Evolutionary conservation across 2,329 filamentous ascomycete species (phyloP).

Genomic region (Zymoseptoria brevis): DNA sequence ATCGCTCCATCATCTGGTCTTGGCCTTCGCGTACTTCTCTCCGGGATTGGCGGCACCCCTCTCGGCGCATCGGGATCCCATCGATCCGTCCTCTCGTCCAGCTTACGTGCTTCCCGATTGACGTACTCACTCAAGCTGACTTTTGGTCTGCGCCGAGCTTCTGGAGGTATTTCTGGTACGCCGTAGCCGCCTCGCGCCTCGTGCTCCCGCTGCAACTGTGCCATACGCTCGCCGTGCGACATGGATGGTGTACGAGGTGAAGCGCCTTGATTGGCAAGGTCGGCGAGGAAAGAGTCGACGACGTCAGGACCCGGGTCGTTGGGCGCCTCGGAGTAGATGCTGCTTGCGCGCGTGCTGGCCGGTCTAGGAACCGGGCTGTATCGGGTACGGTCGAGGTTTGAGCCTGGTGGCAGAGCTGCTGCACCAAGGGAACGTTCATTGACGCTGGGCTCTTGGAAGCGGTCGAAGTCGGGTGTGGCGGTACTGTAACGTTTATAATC

Average conservation of each 20-base stretch:
- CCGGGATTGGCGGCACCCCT: background rate
- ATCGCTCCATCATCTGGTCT: background rate
- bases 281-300: background rate
- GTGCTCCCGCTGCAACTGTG: background rate
- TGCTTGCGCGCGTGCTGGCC: background rate
- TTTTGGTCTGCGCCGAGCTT: background rate
- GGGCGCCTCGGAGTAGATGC: background rate
- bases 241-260: background rate
- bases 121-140: background rate
- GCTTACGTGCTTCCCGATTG: background rate
- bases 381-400: background rate
- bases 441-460: background rate
- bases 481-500: background rate
- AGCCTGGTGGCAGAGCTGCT: background rate
- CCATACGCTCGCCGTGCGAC: background rate
- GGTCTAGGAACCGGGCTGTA: background rate
- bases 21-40: background rate
- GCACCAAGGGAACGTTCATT: background rate
- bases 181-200: background rate
- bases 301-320: background rate
- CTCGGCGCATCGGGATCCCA: background rate
- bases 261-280: background rate
- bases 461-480: background rate
- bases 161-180: background rate
- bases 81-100: background rate